phyloP scores from a whole-genome alignment of 1,284 basidiomycete species.

The Malassezia equina region DNA sequence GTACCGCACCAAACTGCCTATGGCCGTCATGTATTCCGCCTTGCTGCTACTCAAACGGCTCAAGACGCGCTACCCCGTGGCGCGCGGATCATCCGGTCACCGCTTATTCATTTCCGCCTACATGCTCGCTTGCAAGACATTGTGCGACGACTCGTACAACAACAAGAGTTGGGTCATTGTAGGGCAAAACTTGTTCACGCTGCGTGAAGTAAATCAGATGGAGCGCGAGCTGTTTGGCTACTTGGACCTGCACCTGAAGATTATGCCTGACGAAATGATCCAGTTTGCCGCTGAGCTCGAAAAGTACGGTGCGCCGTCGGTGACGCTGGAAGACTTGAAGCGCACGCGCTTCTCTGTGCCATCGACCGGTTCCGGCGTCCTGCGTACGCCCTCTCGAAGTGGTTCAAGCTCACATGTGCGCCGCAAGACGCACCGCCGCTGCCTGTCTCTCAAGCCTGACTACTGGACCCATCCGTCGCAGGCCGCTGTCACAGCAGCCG shows the following conservation, averaged over 20 bases:
- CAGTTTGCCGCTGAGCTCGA: conserved; percentile 34
- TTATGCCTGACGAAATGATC: conserved; percentile 34
- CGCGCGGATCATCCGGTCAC: conserved; percentile 46
- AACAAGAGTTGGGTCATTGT: conserved; percentile 49
- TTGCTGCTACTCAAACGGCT: conserved; percentile 42
- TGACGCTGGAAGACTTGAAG: conserved; percentile 14
- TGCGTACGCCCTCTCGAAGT: not conserved
- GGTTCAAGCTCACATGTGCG: not conserved
- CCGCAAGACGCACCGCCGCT: conserved; percentile 12
- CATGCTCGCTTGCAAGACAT: conserved; percentile 47
- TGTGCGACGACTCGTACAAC: conserved; percentile 47
- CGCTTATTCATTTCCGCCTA: conserved; percentile 47
- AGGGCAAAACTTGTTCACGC: conserved; percentile 43
- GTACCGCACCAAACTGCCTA: conserved; percentile 43
- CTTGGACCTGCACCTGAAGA: conserved; percentile 42
- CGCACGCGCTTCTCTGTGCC: not conserved
- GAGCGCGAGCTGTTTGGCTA: conserved; percentile 48
- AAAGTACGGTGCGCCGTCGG: conserved; percentile 14
- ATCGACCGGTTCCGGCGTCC: not conserved
- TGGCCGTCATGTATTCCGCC: conserved; percentile 42
- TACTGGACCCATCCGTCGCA: conserved; percentile 6
- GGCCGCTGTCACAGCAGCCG: not conserved
- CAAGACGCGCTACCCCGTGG: conserved; percentile 45
- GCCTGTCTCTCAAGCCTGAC: conserved; percentile 12
- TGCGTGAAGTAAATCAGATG: conserved; percentile 48